Evolutionary conservation across 805 yeast genomes (phyloP), one percentile per base, ranked within the genome.

Genomic region (Metschnikowia lochheadii): DNA sequence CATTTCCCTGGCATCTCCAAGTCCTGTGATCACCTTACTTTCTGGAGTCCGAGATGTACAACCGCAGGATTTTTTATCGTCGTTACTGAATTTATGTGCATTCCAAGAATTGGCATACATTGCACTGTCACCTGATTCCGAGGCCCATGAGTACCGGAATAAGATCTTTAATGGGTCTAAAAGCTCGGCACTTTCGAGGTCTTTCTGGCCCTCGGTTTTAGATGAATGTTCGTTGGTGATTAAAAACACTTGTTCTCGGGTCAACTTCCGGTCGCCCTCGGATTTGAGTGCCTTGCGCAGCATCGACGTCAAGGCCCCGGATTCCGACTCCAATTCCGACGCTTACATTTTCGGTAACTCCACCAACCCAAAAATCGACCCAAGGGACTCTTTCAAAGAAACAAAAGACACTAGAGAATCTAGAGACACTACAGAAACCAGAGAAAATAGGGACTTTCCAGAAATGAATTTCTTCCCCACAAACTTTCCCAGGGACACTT

Each of bases 101-200:
- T 85, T 81, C 67, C 92, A 87, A 66, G 94, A 87, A 61, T 69
- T 86, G 48, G 85, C 88, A 0, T 83, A 78, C 58, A 70, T 86
- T 43, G 70, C 90, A 6, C 78, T 82, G 1, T 67, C 81, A 2
- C 62, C 71, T 1, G 62, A 57, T 39, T 53, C 58, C 6, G 73
- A 68, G 47, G 73, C 68, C 6, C 55, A 66, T 3, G 75, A 78
- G 45, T 68, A 78, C 47, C 75, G 91, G 62, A 56, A 63, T 29
- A 71, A 81, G 3, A 77, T 86, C 26, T 86, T 82, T 62, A 75
- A 74, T 54, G 68, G 72, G 48, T 72, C 75, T 1, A 73, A 69
- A 53, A 61, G 75, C 6, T 44, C 40, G 3, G 15, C 39, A 1
- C 11, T 35, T 15, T 21, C 46, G 8, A 33, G 33, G n/a, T 36